Base-by-base conservation (phyloP, 805 yeast species). In the Nakazawaea ishiwadae region DNA sequence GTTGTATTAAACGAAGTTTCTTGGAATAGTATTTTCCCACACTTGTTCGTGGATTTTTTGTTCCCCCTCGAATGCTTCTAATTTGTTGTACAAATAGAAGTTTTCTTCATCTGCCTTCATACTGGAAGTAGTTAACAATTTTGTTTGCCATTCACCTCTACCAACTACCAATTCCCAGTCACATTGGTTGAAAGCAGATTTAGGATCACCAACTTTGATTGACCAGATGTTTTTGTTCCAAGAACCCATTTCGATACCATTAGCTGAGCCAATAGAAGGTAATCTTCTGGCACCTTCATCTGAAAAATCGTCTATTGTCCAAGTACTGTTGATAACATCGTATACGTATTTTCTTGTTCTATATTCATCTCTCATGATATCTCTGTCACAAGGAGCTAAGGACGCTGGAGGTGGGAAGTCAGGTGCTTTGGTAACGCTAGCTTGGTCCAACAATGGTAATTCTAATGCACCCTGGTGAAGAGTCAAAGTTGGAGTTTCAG, bases 131-230 rank as follows among this genome's bases (percentile, higher is more conserved):
- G 64, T 53, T 34, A 57, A 62, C 27, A 68, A 33, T 37, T 55
- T 64, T 37, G 60, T 59, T 14, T 58, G 53, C 74, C 73, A 69
- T 32, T 55, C 57, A 3, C 57, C 63, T 49, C 73, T 62, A 7
- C 71, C 71, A 56, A 67, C 57, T n/a, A 53, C 59, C 45, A 65
- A 58, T 8, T 62, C 62, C 71, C 71, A 69, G 12, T 46, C 52
- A 48, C 69, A 63, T 45, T 63, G 57, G 44, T 62, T 65, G 31
- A 42, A 47, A 2, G 73, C 73, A 23, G 65, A 58, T 12, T 67
- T 47, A 10, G 74, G 74, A 46, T 68, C 65, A 35, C 52, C 49
- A 1, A 56, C 56, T 33, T 58, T 57, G 38, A 68, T 55, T 35
- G 46, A 56, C 67, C 71, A 69, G 9, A 52, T 39, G 44, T 69